Conservation (phyloP, 169 alveolate species). For the Plasmodium fragile region DNA sequence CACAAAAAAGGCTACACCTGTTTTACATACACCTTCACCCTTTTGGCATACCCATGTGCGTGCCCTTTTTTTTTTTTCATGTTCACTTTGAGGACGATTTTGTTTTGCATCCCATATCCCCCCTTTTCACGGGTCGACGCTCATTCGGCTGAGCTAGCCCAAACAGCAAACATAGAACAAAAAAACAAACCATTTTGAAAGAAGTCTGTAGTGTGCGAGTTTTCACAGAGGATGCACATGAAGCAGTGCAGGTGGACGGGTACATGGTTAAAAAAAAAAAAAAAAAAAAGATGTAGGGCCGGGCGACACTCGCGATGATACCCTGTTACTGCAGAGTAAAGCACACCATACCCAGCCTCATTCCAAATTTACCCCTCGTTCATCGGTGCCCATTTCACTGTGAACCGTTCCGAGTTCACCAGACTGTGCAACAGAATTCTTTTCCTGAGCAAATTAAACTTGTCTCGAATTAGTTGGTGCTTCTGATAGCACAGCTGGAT, state of each 20-base stretch:
- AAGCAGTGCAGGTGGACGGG: neutral
- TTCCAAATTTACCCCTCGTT: neutral
- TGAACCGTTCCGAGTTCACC: neutral
- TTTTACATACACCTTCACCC: neutral
- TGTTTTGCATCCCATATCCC: neutral
- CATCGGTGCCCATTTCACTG: neutral
- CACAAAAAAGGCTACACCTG: neutral
- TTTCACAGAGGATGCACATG: neutral
- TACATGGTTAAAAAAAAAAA: neutral
- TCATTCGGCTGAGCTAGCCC: neutral
- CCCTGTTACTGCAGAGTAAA: neutral
- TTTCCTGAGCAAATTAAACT: conserved; percentile 22
- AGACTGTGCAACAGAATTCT: conserved; percentile 10
- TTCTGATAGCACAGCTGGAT: conserved; percentile 35
- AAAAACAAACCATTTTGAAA: neutral
- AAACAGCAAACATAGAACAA: neutral
- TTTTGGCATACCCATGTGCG: neutral
- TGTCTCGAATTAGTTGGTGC: conserved; percentile 32
- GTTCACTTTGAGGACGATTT: neutral
- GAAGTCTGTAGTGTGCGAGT: neutral
- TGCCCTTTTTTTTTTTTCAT: neutral
- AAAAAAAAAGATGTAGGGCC: neutral
- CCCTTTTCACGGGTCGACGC: neutral
- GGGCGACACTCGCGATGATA: neutral
- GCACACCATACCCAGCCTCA: too few relatives aligned